A percentile compares a stretch with the other conserved stretches of the same genome.
phyloP scores from a whole-genome alignment of 2,329 filamentous ascomycete species.

The Trichoderma aggressivum region DNA sequence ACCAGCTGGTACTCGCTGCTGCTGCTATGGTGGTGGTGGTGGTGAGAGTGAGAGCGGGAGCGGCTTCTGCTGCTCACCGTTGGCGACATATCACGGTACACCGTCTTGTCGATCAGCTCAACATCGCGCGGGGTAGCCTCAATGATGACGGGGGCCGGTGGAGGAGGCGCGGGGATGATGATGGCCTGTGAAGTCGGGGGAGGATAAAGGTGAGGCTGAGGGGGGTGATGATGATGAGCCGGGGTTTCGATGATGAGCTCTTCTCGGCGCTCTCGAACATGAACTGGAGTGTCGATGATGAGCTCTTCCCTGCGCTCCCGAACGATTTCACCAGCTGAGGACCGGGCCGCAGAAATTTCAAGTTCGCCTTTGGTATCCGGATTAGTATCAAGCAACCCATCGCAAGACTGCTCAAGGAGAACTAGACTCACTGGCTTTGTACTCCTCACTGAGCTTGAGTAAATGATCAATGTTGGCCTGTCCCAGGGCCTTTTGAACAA shows the following conservation, averaged over 20 bases:
- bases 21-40: slow-evolving; percentile 29
- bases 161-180: slow-evolving; percentile 25
- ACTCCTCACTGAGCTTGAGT: slow-evolving; percentile 76
- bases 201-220: slow-evolving; percentile 25
- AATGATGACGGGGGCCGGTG: slow-evolving; percentile 33
- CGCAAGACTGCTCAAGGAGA: slow-evolving; percentile 18
- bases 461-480: slow-evolving; percentile 91
- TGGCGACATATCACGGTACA: slow-evolving; percentile 51
- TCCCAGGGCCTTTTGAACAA: slow-evolving; percentile 79
- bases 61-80: slow-evolving; percentile 36
- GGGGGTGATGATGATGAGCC: slow-evolving; percentile 19
- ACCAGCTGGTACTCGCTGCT: slow-evolving; percentile 27
- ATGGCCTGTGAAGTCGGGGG: slow-evolving; percentile 18
- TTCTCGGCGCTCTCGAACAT: slow-evolving; percentile 41
- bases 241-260: slow-evolving; percentile 38
- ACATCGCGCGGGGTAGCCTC: slow-evolving; percentile 34
- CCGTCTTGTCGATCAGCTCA: slow-evolving; percentile 45
- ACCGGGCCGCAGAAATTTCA: slow-evolving; percentile 45
- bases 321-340: slow-evolving; percentile 44
- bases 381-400: slow-evolving; percentile 17
- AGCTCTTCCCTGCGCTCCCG: slow-evolving; percentile 48
- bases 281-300: slow-evolving; percentile 28
- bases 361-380: slow-evolving; percentile 36
- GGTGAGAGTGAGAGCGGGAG: slow-evolving; percentile 29
- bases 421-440: slow-evolving; percentile 54